Evolutionary conservation across 768 basidiomycete species (phyloP).

Genomic region (Termitomyces sp.): DNA sequence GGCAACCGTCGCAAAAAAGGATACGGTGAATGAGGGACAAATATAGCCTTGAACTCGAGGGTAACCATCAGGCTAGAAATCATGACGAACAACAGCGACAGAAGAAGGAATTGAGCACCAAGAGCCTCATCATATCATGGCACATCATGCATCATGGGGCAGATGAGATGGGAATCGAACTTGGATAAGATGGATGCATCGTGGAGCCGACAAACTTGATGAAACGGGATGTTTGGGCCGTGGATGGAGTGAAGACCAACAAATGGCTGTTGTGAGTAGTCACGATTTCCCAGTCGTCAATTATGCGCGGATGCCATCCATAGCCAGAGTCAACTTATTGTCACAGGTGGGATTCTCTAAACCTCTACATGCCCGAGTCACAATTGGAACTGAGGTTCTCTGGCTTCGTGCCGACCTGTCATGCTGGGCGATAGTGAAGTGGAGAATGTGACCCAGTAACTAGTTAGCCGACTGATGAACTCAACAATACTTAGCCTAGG

Average conservation of each 20-base stretch:
- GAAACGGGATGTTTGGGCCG: neutral
- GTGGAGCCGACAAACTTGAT: neutral
- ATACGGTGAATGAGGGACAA: neutral
- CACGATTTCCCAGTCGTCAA: too few relatives aligned
- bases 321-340: too few relatives aligned
- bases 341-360: neutral
- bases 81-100: too few relatives aligned
- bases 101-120: too few relatives aligned
- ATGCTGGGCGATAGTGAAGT: neutral
- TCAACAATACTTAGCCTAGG: too few relatives aligned
- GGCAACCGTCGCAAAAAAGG: neutral
- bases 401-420: neutral
- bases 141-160: too few relatives aligned
- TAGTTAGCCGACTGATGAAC: too few relatives aligned
- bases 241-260: too few relatives aligned
- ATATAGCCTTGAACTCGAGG: neutral
- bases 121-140: too few relatives aligned
- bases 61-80: neutral
- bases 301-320: too few relatives aligned
- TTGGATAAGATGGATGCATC: neutral
- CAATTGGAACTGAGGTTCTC: neutral
- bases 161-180: neutral
- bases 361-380: neutral
- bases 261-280: neutral
- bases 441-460: too few relatives aligned